These are phyloP conservation scores for Neurospora pannonica DNA, from an alignment of 495 filamentous ascomycete genomes.

Conservation along the genomic window DNA sequence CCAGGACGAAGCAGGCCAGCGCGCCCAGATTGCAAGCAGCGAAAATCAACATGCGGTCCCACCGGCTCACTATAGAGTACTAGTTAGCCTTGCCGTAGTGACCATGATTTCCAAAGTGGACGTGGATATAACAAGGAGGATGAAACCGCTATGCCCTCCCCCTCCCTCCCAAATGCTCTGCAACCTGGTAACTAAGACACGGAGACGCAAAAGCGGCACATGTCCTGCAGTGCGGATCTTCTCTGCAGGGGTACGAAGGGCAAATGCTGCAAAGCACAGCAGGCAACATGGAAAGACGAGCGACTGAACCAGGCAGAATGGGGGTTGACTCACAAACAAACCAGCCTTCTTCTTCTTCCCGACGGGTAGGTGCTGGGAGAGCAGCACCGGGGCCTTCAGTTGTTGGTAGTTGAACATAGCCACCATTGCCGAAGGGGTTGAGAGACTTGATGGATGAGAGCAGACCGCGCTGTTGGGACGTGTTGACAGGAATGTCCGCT, in stretches of 20 bases:
- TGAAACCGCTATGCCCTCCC: constrained; percentile 9
- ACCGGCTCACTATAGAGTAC: constrained; percentile 70
- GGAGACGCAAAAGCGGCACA: constrained; percentile 28
- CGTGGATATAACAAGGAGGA: background rate
- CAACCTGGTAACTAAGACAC: constrained; percentile 22
- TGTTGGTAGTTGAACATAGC: constrained; percentile 88
- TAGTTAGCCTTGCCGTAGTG: constrained; percentile 22
- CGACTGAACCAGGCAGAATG: constrained; percentile 3
- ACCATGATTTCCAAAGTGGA: background rate
- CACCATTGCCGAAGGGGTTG: constrained; percentile 82
- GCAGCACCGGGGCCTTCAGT: constrained; percentile 76
- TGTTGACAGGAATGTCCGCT: constrained; percentile 67
- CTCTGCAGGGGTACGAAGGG: constrained; percentile 16
- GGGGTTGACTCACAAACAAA: constrained; percentile 77
- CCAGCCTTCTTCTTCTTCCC: constrained; percentile 92
- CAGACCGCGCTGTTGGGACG: constrained; percentile 60
- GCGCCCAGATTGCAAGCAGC: constrained; percentile 85
- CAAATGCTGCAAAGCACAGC: constrained; percentile 23
- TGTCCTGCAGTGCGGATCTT: constrained; percentile 20
- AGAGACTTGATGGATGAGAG: constrained; percentile 72
- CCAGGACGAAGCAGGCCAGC: constrained; percentile 81
- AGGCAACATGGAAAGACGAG: constrained; percentile 5
- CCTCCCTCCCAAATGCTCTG: background rate
- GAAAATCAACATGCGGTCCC: constrained; percentile 92
- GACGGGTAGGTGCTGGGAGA: constrained; percentile 70